These are phyloP conservation scores for Daedaleopsis nitida DNA, from an alignment of 768 basidiomycete species.

Conservation along the genomic window DNA sequence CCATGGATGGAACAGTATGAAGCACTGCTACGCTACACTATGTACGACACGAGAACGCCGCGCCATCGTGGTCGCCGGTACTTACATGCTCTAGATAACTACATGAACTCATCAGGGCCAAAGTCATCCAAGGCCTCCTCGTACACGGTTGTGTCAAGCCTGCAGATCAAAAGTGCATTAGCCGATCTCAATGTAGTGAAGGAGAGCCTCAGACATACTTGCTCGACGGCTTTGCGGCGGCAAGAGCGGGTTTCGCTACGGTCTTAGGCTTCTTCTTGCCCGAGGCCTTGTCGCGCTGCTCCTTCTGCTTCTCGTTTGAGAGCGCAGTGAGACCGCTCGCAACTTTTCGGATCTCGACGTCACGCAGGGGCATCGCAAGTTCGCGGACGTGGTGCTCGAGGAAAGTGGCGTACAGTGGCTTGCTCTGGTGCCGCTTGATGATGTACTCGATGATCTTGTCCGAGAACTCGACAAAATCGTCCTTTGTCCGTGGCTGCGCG, in stretches of 20 bases:
- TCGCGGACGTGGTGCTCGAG: conserved; percentile 83
- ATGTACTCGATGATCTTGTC: conserved; percentile 71
- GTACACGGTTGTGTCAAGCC: conserved; percentile 78
- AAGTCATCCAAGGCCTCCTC: conserved; percentile 93
- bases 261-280: conserved; percentile 90
- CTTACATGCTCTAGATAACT: conserved; percentile 26
- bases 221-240: conserved; percentile 64
- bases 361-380: conserved; percentile 75
- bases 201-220: conserved; percentile 46
- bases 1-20: not conserved
- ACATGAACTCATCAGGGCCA: conserved; percentile 91
- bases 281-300: conserved; percentile 78
- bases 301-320: conserved; percentile 95
- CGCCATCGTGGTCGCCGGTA: not conserved
- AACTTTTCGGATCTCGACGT: conserved; percentile 90
- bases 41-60: not conserved
- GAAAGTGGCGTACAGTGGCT: conserved; percentile 82
- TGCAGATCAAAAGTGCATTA: conserved; percentile 33
- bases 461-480: conserved; percentile 81
- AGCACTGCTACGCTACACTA: not conserved
- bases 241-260: conserved; percentile 72
- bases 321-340: conserved; percentile 82
- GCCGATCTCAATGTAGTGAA: conserved; percentile 8
- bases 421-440: conserved; percentile 76
- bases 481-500: conserved; percentile 83